Evolutionary conservation across 176 grass and related monocot species (phyloP).

Genomic region (Poa annua): DNA sequence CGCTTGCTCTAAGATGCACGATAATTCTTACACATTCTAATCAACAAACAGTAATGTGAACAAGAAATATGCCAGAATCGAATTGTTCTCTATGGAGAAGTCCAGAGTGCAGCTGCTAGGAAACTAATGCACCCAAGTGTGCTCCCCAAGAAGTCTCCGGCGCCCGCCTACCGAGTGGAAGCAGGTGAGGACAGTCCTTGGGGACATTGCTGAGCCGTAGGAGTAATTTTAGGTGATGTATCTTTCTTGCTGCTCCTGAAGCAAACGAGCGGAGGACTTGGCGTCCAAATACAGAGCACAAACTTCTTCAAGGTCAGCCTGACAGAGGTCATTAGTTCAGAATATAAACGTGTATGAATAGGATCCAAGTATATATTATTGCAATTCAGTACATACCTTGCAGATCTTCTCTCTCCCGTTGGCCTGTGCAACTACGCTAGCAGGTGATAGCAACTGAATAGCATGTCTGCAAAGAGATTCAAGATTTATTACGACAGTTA

Average conservation of each 20-base stretch:
- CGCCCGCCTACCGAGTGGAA: not conserved
- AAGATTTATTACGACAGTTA: conserved; percentile 17
- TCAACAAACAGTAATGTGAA: conserved; percentile 37
- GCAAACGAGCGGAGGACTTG: conserved; percentile 74
- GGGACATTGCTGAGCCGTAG: not conserved
- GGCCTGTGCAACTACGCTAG: conserved; percentile 69
- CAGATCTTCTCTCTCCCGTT: conserved; percentile 93
- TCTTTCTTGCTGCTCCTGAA: conserved; percentile 92
- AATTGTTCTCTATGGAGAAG: conserved; percentile 19
- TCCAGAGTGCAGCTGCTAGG: conserved; percentile 3
- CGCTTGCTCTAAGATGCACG: not conserved
- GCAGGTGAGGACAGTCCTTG: not conserved
- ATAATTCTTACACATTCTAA: conserved; percentile 32
- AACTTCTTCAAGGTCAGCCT: conserved; percentile 90
- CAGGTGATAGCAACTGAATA: conserved; percentile 87
- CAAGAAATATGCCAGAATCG: conserved; percentile 28
- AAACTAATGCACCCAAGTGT: not conserved
- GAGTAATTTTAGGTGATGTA: conserved; percentile 66
- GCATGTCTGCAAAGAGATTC: conserved; percentile 67
- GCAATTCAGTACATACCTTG: conserved; percentile 63
- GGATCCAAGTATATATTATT: conserved; percentile 17
- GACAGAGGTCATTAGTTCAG: conserved; percentile 26
- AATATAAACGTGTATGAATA: conserved; percentile 7
- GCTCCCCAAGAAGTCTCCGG: not conserved
- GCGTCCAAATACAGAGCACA: conserved; percentile 70